Evolutionary conservation across 257 asterid species (phyloP), one percentile per base, ranked within the genome.

Genomic region (Penstemon eatonii): DNA sequence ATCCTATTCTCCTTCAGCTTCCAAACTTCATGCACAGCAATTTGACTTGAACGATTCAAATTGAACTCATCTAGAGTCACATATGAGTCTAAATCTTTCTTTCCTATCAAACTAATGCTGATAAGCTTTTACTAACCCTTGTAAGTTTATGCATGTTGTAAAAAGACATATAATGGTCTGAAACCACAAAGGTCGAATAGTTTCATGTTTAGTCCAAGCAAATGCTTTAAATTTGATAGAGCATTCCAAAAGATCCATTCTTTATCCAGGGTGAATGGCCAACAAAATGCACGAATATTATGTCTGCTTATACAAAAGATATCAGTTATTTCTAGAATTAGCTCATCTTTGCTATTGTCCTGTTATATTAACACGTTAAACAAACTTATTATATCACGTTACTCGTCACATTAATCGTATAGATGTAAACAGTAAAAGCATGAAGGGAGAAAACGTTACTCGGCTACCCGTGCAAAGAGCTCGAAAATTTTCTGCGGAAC

Each of bases 401-500:
- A 57, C 11, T 56, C 25, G 37, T 63, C 46, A 58, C 57, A 41
- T 60, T 47, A 60, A 10, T 42, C n/a, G 44, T 57, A 54, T 38
- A 73, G 58, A 15, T 44, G 18, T 10, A 46, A 69, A 45, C 60
- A 67, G 12, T 13, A 65, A 65, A 78, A 72, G 72, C 56, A 37
- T 64, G 68, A 52, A 71, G 77, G 84, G 79, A 74, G 77, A 69
- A 79, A 71, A 74, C 72, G 90, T 79, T 83, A 80, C 82, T 82
- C 83, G 85, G 82, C 81, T 89, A 92, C 96, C 96, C 68, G 96
- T 92, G 95, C 98, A 92, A 71, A 92, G 98, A 73, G 95, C 96
- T 79, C 98, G 86, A 44, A 92, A 92, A 67, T 92, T 92, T 81
- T 89, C 96, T 92, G 96, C 95, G 89, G 41, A 15, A 42, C 58